Percentiles rank a stretch among this genome's conserved stretches.
These are phyloP conservation scores for Rhizoctonia solani DNA, from an alignment of 1,284 basidiomycete genomes.

Conservation along the genomic window DNA sequence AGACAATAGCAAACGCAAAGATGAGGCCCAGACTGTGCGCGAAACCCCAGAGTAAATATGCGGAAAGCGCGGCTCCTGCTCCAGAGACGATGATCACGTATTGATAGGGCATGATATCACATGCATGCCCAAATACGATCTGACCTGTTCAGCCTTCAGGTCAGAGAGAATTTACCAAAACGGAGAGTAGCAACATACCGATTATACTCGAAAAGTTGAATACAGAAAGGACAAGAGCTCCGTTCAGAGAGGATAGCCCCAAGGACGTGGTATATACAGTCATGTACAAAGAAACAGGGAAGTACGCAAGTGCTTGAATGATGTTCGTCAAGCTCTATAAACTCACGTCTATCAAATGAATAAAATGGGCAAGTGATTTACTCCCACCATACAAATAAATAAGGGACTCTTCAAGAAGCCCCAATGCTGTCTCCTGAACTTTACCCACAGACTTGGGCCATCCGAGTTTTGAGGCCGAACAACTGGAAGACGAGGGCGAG, in stretches of 20 bases:
- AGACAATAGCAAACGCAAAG: constrained; percentile 34
- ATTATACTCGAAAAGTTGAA: constrained; percentile 35
- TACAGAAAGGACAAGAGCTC: constrained; percentile 33
- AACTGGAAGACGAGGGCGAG: constrained; percentile 15
- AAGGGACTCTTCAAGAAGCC: constrained; percentile 24
- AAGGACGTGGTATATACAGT: constrained; percentile 36
- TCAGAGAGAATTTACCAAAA: not conserved
- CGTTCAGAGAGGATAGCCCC: constrained; percentile 15
- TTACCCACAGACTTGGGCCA: not conserved
- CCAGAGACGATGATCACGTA: constrained; percentile 31
- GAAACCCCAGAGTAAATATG: constrained; percentile 35
- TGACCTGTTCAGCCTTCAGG: constrained; percentile 8
- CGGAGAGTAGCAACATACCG: constrained; percentile 1
- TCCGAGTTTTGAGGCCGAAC: not conserved
- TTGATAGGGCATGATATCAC: constrained; percentile 25
- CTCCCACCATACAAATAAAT: constrained; percentile 22
- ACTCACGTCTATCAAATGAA: not conserved
- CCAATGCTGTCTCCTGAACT: constrained; percentile 9
- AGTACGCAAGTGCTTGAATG: constrained; percentile 36
- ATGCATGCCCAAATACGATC: constrained; percentile 29
- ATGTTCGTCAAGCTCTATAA: constrained; percentile 26
- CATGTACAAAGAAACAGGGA: constrained; percentile 37
- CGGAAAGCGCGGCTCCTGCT: constrained; percentile 22
- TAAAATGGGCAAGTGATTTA: not conserved
- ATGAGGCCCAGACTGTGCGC: constrained; percentile 25